These are phyloP conservation scores for Cyclocybe aegerita DNA, from an alignment of 768 basidiomycete genomes.

Conservation along the genomic window DNA sequence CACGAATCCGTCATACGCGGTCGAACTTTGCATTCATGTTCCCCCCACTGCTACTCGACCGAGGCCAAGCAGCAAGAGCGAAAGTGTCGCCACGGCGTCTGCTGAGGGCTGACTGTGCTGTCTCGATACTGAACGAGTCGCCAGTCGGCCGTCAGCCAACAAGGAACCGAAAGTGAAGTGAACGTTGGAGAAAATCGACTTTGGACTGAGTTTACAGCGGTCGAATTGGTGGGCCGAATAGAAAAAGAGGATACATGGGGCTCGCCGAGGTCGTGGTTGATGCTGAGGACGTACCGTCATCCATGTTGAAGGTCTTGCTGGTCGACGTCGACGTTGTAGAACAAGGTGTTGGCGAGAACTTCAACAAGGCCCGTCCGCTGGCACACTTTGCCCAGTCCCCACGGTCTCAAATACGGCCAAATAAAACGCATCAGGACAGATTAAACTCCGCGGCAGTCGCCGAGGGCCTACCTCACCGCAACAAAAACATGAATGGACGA, in stretches of 20 bases:
- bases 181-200: slow-evolving; percentile 25
- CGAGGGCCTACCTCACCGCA: too few species aligned
- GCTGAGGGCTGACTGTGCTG: slow-evolving; percentile 1
- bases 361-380: too few species aligned
- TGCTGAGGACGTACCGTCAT: slow-evolving; percentile 84
- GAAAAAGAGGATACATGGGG: slow-evolving; percentile 43
- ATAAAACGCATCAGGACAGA: too few species aligned
- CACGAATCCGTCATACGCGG: slow-evolving; percentile 1
- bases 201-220: slow-evolving; percentile 23
- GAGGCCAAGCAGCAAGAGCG: background rate
- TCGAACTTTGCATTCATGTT: slow-evolving; percentile 1
- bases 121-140: slow-evolving; percentile 17
- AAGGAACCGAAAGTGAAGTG: slow-evolving; percentile 25
- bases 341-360: too few species aligned
- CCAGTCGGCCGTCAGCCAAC: slow-evolving; percentile 46
- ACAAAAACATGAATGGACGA: too few species aligned
- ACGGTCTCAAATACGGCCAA: too few species aligned
- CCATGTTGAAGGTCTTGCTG: slow-evolving; percentile 35
- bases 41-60: slow-evolving; percentile 3
- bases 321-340: background rate
- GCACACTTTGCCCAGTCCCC: too few species aligned
- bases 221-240: slow-evolving; percentile 31
- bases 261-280: slow-evolving; percentile 67
- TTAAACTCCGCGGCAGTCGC: too few species aligned
- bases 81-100: background rate